Conservation (phyloP, 2,329 filamentous ascomycete genomes). For the Pyricularia grisea region DNA sequence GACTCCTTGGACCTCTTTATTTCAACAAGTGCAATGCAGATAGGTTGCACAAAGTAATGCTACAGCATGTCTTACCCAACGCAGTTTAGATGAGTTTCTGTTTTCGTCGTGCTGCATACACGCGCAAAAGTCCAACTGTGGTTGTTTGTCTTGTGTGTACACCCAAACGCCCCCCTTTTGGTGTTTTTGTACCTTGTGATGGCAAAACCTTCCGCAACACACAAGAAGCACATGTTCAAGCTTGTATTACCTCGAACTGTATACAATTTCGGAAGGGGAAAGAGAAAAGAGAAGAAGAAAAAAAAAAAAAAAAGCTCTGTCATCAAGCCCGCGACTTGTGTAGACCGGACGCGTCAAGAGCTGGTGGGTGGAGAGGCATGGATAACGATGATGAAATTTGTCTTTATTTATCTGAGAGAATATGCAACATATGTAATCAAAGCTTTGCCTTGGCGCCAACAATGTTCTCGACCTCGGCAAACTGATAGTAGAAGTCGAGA, state of each 20-base stretch:
- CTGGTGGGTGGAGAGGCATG: background rate
- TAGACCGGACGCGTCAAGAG: background rate
- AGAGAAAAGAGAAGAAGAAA: background rate
- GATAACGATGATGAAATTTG: background rate
- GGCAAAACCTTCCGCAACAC: background rate
- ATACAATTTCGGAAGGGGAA: background rate
- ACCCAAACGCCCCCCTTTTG: background rate
- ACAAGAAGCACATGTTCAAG: background rate
- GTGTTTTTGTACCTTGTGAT: background rate
- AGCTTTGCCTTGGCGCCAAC: slow-evolving; percentile 36
- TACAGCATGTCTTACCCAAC: background rate
- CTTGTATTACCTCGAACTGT: background rate
- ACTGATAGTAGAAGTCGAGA: slow-evolving; percentile 70
- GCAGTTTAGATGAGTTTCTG: background rate
- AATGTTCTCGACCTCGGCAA: slow-evolving; percentile 61
- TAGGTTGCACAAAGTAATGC: background rate
- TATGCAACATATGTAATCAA: slow-evolving; percentile 13
- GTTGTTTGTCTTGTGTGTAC: background rate
- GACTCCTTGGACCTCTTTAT: background rate
- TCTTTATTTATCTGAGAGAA: too few relatives aligned
- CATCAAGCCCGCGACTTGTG: background rate
- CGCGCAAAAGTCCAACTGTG: background rate
- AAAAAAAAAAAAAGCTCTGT: background rate
- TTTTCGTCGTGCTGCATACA: background rate
- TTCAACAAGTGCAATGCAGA: background rate